Percentiles rank a stretch among this genome's conserved stretches.
These are phyloP conservation scores for Porcisia hertigi DNA, from an alignment of 208 protist genomes.

Conservation along the genomic window DNA sequence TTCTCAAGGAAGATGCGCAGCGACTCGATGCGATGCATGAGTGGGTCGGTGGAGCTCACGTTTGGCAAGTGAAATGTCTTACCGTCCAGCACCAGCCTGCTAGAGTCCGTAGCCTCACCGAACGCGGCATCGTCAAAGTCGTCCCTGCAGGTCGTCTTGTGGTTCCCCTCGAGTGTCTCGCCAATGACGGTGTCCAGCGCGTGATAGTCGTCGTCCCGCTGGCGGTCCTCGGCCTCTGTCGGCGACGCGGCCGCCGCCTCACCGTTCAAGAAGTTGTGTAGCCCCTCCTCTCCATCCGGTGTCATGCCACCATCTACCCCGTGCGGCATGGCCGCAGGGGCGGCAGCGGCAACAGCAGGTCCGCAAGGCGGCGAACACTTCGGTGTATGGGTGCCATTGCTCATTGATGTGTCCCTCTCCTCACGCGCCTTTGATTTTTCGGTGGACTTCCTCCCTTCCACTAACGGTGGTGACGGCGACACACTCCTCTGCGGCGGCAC, in stretches of 20 bases:
- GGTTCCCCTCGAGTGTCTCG: constrained; percentile 36
- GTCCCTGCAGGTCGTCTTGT: constrained; percentile 16
- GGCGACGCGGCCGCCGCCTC: constrained; percentile 46
- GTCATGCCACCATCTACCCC: constrained; percentile 22
- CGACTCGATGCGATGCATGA: constrained; percentile 91
- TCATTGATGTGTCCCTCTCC: constrained; percentile 12
- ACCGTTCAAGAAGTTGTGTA: constrained; percentile 62
- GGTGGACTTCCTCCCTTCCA: not conserved
- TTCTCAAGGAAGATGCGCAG: constrained; percentile 88
- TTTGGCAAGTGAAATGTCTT: constrained; percentile 86
- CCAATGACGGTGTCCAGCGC: constrained; percentile 74
- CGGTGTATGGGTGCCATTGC: constrained; percentile 19
- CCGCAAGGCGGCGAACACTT: not conserved
- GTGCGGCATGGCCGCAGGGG: not conserved
- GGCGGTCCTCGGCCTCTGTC: constrained; percentile 32
- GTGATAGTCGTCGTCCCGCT: constrained; percentile 66
- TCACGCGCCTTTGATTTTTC: not conserved
- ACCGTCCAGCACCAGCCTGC: constrained; percentile 87
- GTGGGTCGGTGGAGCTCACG: constrained; percentile 69
- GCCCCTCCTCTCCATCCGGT: constrained; percentile 54
- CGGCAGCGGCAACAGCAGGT: not conserved
- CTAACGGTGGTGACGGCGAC: not conserved
- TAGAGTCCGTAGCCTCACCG: constrained; percentile 42
- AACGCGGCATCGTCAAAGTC: constrained; percentile 81
- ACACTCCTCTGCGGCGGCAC: constrained; percentile 1